These are phyloP conservation scores for Conticribra guillardii DNA, from an alignment of 108 stramenopile species.

Conservation along the genomic window DNA sequence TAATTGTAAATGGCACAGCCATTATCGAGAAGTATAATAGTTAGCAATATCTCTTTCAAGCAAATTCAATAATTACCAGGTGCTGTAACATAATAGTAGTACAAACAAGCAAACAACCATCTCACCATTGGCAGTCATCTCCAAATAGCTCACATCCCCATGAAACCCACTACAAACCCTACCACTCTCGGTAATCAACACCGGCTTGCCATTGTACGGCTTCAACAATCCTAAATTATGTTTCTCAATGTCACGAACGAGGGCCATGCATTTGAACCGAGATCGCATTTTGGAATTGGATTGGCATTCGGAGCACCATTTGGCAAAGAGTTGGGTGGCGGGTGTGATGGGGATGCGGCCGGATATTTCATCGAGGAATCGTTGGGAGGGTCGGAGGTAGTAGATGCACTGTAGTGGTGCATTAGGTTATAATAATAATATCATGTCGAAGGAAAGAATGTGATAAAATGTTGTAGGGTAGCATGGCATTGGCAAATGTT, in stretches of 20 bases:
- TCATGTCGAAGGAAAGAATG: too few species aligned
- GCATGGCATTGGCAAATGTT: too few species aligned
- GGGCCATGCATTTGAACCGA: slow-evolving; percentile 65
- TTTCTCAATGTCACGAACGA: slow-evolving; percentile 51
- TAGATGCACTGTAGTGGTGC: slow-evolving; percentile 27
- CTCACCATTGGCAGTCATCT: slow-evolving; percentile 61
- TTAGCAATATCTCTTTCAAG: background rate
- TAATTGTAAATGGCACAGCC: too few species aligned
- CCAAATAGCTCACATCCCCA: slow-evolving; percentile 51
- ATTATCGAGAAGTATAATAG: background rate
- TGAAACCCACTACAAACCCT: slow-evolving; percentile 36
- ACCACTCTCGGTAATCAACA: slow-evolving; percentile 68
- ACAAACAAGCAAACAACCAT: slow-evolving; percentile 2
- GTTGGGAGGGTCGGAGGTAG: slow-evolving; percentile 52
- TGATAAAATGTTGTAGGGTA: too few species aligned
- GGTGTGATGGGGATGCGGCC: slow-evolving; percentile 44
- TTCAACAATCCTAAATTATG: slow-evolving; percentile 58
- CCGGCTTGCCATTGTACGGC: slow-evolving; percentile 71
- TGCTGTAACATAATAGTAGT: background rate
- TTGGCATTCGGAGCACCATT: slow-evolving; percentile 57
- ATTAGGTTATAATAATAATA: too few species aligned
- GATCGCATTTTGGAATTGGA: slow-evolving; percentile 44
- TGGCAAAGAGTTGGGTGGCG: slow-evolving; percentile 53
- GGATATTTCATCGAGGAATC: slow-evolving; percentile 53
- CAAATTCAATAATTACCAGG: background rate